Evolutionary conservation across 192 early-diverging fungal species (phyloP).

Genomic region (Coemansia reversa): DNA sequence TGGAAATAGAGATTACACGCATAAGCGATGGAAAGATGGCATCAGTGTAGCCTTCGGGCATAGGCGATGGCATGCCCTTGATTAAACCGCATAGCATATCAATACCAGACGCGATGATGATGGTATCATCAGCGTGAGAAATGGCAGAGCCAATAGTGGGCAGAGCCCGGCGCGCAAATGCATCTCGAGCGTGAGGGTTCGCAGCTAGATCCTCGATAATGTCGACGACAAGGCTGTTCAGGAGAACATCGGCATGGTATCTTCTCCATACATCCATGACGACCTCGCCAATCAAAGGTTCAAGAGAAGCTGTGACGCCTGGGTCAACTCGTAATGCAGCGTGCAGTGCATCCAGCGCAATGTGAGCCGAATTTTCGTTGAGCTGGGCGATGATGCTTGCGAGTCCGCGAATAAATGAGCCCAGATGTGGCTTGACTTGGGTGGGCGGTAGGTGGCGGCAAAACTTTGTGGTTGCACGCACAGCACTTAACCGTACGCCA

Average conservation of each 20-base stretch:
- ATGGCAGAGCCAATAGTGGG: conserved; percentile 68
- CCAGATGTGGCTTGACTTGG: conserved; percentile 36
- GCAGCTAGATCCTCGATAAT: conserved; percentile 73
- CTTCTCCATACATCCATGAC: conserved; percentile 77
- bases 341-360: conserved; percentile 52
- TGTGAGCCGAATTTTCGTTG: conserved; percentile 53
- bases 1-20: conserved; percentile 63
- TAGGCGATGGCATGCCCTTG: conserved; percentile 66
- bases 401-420: conserved; percentile 38
- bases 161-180: conserved; percentile 72
- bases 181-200: conserved; percentile 61
- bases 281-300: conserved; percentile 67
- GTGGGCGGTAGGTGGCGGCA: conserved; percentile 36
- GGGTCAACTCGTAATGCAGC: conserved; percentile 60
- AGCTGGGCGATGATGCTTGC: conserved; percentile 42
- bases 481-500: conserved; percentile 50
- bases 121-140: conserved; percentile 43
- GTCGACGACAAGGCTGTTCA: conserved; percentile 74
- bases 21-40: conserved; percentile 83
- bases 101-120: conserved; percentile 56
- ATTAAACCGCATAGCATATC: conserved; percentile 74
- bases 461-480: conserved; percentile 50
- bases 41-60: conserved; percentile 68
- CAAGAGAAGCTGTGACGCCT: conserved; percentile 70
- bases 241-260: conserved; percentile 74